Evolutionary conservation across 768 basidiomycete species (phyloP), one percentile per base, ranked within the genome.

Genomic region (Ramaria sp.): DNA sequence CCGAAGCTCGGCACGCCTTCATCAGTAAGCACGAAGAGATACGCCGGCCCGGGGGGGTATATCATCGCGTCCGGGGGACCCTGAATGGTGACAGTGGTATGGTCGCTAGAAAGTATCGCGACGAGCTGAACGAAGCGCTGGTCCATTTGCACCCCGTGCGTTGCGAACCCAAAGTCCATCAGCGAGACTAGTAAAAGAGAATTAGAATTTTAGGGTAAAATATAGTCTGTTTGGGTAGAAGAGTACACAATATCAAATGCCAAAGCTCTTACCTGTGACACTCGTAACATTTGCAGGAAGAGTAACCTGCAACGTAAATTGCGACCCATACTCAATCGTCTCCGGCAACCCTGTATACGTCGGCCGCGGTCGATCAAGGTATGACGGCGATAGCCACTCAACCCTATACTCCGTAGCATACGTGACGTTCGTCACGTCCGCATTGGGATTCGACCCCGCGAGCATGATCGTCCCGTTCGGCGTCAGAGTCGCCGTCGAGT

Each of bases 391-490:
- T 65, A 72, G 72, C 43, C 63, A 60, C 58, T 71, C 70, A 53
- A 69, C 68, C 43, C 70, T 63, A 51, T 70, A 71, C 56, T 71
- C 66, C 36, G 69, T 66, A 4, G 51, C 38, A 27, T 52, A 52
- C 20, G 22, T 52, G 15, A 39, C 25, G 2, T 56, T 58, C 48
- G 57, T 57, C 41, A 63, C 52, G 48, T 63, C 63, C 50, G 55
- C 55, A 45, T 78, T 76, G 20, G 76, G 76, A 58, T 76, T 76
- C 10, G 73, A 75, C 2, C 75, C 76, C 6, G 73, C 73, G 59
- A 70, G 52, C 58, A 70, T 57, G 39, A 70, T 61, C 36, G 63
- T 62, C 3, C 67, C 69, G 50, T 68, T 64, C 3, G 67, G 64
- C 2, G 64, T 60, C 20, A 69, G 57, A 8, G 55, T 62, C 25